These are phyloP conservation scores for Setaria italica DNA, from an alignment of 202 grass and related monocot species.

Conservation along the genomic window DNA sequence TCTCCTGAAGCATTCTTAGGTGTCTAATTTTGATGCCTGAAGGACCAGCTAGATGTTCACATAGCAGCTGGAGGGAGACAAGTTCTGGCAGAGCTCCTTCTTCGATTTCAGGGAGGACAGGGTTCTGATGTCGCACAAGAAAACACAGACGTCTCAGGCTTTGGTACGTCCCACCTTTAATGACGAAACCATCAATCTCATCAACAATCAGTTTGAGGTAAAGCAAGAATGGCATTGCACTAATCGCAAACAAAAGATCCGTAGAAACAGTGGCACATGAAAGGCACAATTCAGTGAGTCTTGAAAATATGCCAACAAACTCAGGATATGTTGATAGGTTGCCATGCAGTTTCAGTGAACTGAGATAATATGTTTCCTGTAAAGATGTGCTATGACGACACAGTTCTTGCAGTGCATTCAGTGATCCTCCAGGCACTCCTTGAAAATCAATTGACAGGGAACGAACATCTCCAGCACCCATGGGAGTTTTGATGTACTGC, in stretches of 20 bases:
- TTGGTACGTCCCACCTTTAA: neutral
- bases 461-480: neutral
- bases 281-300: slow-evolving; percentile 20
- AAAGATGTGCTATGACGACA: neutral
- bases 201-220: slow-evolving; percentile 4
- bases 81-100: neutral
- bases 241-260: neutral
- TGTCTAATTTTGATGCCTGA: neutral
- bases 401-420: neutral
- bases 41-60: neutral
- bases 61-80: slow-evolving; percentile 23
- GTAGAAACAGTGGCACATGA: neutral
- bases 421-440: neutral
- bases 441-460: slow-evolving; percentile 29
- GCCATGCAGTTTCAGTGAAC: slow-evolving; percentile 11
- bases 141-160: neutral
- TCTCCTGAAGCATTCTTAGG: neutral
- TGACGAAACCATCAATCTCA: neutral
- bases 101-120: neutral
- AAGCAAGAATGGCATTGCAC: neutral
- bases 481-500: neutral
- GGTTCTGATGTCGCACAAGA: neutral
- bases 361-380: neutral
- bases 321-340: neutral
- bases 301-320: neutral